These are phyloP conservation scores for Albugo candida DNA, from an alignment of 352 stramenopile species.

Conservation along the genomic window DNA sequence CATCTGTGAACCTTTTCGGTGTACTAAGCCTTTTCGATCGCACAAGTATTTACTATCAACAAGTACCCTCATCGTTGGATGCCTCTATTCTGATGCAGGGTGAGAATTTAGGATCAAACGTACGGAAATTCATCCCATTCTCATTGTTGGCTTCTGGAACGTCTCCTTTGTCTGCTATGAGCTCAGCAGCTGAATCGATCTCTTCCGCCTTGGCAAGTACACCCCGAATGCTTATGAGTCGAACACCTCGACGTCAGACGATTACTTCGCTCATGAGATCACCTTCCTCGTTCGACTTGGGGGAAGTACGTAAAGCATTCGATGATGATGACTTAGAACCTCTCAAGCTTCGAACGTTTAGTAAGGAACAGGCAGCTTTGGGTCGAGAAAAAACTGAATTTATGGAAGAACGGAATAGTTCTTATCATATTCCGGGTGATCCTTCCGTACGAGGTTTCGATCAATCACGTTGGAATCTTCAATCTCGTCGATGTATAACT, in stretches of 20 bases:
- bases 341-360: slow-evolving; percentile 4
- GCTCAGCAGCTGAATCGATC: slow-evolving; percentile 43
- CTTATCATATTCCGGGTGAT: no score
- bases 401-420: background rate
- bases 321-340: slow-evolving; percentile 3
- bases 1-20: slow-evolving; percentile 1
- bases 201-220: slow-evolving; percentile 58
- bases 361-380: slow-evolving; percentile 5
- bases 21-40: slow-evolving; percentile 14
- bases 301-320: slow-evolving; percentile 23
- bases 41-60: background rate
- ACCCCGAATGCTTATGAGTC: slow-evolving; percentile 40
- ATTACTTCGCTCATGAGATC: slow-evolving; percentile 56
- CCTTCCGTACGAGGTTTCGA: no score
- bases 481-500: no score
- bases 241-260: slow-evolving; percentile 42
- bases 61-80: slow-evolving; percentile 1
- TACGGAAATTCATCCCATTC: slow-evolving; percentile 26
- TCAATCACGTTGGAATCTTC: no score
- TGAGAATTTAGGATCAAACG: background rate
- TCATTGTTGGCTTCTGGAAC: slow-evolving; percentile 24
- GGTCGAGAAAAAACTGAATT: slow-evolving; percentile 11
- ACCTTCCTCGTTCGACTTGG: slow-evolving; percentile 20
- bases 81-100: background rate
- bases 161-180: slow-evolving; percentile 46